Conservation (phyloP, 192 early-diverging fungal genomes). For the Coemansia sp. region DNA sequence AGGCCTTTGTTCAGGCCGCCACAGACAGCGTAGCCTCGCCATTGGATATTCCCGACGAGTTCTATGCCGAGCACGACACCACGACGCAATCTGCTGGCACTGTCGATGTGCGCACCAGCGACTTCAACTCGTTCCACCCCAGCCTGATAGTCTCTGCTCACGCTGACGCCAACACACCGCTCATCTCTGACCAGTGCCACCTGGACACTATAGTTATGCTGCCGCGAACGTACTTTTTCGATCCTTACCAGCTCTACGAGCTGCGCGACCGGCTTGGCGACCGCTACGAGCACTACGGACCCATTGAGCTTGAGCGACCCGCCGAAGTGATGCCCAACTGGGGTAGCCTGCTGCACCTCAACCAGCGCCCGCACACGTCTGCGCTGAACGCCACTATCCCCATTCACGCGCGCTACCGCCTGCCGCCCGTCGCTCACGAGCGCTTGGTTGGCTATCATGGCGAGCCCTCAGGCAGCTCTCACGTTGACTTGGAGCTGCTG, state of each 20-base stretch:
- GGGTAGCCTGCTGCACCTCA: constrained; percentile 42
- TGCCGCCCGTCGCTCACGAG: constrained; percentile 23
- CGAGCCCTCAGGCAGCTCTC: constrained; percentile 30
- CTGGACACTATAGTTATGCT: constrained; percentile 19
- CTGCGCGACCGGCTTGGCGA: constrained; percentile 3
- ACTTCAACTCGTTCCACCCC: constrained; percentile 49
- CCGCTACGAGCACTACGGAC: constrained; percentile 31
- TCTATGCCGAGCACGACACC: constrained; percentile 28
- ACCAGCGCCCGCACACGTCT: constrained; percentile 11
- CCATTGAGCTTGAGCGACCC: constrained; percentile 41
- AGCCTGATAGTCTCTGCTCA: constrained; percentile 16
- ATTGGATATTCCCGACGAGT: constrained; percentile 15
- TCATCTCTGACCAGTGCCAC: constrained; percentile 8
- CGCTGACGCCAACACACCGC: not conserved
- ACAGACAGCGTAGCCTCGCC: not conserved
- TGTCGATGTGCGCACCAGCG: constrained; percentile 9
- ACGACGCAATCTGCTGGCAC: constrained; percentile 8
- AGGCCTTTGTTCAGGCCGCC: not conserved
- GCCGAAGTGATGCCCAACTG: constrained; percentile 42
- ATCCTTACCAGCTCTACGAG: constrained; percentile 47
- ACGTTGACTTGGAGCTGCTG: constrained; percentile 35
- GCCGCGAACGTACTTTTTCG: constrained; percentile 49
- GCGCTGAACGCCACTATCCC: constrained; percentile 21
- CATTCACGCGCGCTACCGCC: constrained; percentile 48
- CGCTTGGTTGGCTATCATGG: constrained; percentile 35